phyloP scores from a whole-genome alignment of 2,329 filamentous ascomycete genomes.

The Helotiales sp. region DNA sequence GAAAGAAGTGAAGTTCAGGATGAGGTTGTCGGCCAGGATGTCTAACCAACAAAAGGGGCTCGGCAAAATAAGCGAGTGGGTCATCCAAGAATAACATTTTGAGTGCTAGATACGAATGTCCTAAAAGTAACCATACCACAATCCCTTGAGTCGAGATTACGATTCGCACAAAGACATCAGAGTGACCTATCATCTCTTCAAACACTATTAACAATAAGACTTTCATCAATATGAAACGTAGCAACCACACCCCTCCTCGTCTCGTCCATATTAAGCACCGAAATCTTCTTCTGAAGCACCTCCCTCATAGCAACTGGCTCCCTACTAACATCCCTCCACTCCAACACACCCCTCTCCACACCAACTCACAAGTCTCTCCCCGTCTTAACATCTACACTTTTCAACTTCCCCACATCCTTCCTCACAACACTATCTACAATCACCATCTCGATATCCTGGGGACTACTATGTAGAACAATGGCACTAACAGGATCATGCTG shows the following conservation, averaged over 20 bases:
- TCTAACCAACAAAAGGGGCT: background rate
- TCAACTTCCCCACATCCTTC: slow-evolving; percentile 43
- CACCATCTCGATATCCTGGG: slow-evolving; percentile 50
- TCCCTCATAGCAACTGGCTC: slow-evolving; percentile 41
- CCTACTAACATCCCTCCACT: slow-evolving; percentile 43
- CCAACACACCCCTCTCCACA: slow-evolving; percentile 24
- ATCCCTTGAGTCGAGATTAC: no score
- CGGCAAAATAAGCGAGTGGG: background rate
- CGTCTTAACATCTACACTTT: slow-evolving; percentile 18
- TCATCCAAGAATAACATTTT: background rate
- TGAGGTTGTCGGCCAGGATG: background rate
- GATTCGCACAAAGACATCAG: no score
- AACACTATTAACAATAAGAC: slow-evolving; percentile 19
- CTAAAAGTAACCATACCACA: no score
- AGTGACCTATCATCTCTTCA: no score
- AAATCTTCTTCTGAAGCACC: slow-evolving; percentile 42
- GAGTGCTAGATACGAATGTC: no score
- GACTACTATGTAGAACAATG: slow-evolving; percentile 49
- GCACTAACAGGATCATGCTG: slow-evolving; percentile 50
- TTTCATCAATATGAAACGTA: slow-evolving; percentile 35
- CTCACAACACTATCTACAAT: slow-evolving; percentile 50
- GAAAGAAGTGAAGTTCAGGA: no score
- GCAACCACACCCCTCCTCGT: slow-evolving; percentile 41
- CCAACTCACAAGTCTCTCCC: slow-evolving; percentile 23
- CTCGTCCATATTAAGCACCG: slow-evolving; percentile 43